Base-by-base conservation (phyloP, 352 stramenopile species). In the Pilasporangium apinafurcum region DNA sequence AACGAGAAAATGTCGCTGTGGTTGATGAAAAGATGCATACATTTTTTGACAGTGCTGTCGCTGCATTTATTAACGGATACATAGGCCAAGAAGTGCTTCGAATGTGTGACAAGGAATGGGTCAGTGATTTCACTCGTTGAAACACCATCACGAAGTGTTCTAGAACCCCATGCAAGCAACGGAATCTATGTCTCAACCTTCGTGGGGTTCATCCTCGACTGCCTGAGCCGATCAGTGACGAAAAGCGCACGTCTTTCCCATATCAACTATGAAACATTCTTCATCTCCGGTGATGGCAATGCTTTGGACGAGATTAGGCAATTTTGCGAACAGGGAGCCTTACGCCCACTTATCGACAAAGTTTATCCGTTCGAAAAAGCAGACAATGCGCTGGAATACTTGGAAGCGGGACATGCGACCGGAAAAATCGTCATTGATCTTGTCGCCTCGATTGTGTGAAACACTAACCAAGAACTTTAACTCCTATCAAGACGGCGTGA, bases 351-450 rank as follows among this genome's bases (percentile, higher is more conserved):
- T 32, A 56, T 79, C 33, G 60, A 72, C 60, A 59, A 66, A 20
- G 59, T 73, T 33, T 79, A 70, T 37, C 36, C 51, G 9, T 75
- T 79, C 30, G 62, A 68, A 28, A 71, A 73, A 39, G 66, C 66
- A 5, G 52, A 73, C 40, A 55, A 52, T 1, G 66, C 66, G 16
- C 39, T 79, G 12, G 63, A 74, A 33, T 62, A 74, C 31, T 35
- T 79, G 14, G 66, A 79, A 43, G 40, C 47, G 0, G 66, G 66
- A 9, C 62, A 68, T 27, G 56, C 62, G 12, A 70, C 53, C 4
- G 66, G 66, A 32, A 79, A 79, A 49, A 48, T 79, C 18, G 63
- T 79, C 35, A 53, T 79, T 8, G 53, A 79, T 41, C 30, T 73
- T 7, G 26, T 59, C 17, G 30, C 37, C 9, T 27, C 14, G 13